Evolutionary conservation across 2,329 filamentous ascomycete genomes (phyloP).

Genomic region (Hysterium pulicare): DNA sequence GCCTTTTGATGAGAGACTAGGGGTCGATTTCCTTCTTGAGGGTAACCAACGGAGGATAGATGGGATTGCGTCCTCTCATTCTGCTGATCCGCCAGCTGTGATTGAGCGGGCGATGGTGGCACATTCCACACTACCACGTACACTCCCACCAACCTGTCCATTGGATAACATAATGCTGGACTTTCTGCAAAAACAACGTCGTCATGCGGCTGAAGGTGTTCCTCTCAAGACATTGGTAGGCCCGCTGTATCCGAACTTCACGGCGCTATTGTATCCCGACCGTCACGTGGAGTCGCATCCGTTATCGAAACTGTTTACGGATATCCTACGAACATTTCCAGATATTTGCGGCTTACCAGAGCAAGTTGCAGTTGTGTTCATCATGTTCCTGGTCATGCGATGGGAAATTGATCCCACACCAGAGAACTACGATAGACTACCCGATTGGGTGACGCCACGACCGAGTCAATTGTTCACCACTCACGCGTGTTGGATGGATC

Average conservation of each 20-base stretch:
- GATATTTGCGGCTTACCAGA: constrained; percentile 76
- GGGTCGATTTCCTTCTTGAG: constrained; percentile 70
- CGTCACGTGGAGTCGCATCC: constrained; percentile 65
- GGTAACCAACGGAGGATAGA: constrained; percentile 47
- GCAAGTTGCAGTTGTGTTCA: constrained; percentile 74
- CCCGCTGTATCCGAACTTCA: constrained; percentile 75
- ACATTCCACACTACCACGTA: constrained; percentile 44
- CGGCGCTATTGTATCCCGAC: constrained; percentile 71
- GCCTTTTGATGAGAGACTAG: constrained; percentile 58
- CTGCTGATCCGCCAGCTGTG: constrained; percentile 39
- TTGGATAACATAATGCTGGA: constrained; percentile 77
- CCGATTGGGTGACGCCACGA: constrained; percentile 67
- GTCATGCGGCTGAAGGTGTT: constrained; percentile 64
- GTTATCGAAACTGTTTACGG: constrained; percentile 78
- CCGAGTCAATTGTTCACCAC: constrained; percentile 62
- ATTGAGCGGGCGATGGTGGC: constrained; percentile 21
- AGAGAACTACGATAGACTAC: constrained; percentile 75
- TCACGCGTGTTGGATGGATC: constrained; percentile 80
- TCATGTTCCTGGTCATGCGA: constrained; percentile 80
- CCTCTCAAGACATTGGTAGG: constrained; percentile 65
- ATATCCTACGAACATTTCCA: constrained; percentile 80
- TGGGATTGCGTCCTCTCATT: constrained; percentile 38
- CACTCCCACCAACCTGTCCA: constrained; percentile 67
- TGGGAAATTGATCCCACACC: constrained; percentile 79
- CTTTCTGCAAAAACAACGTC: constrained; percentile 67